Base-by-base conservation (phyloP, 2,329 filamentous ascomycete species). In the Apiospora sp. region DNA sequence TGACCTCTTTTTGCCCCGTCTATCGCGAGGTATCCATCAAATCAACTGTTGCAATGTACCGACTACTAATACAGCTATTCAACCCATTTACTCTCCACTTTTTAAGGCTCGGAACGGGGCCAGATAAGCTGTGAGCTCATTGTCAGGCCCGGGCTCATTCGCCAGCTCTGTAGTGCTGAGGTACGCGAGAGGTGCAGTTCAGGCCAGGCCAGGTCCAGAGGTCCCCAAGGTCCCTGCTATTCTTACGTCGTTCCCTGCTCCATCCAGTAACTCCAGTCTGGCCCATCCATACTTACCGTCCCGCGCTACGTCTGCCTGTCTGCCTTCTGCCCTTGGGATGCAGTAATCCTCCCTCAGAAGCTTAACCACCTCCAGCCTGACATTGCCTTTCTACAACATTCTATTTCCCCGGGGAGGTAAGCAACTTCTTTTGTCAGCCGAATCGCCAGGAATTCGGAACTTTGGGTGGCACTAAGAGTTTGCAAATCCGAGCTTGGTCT, bases 371-470 rank as follows among this genome's bases (percentile, higher is more conserved):
- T 61, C 54, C 54, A 61, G 30, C 30, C 54, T 13, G 30, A n/a
- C 54, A 41, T 41, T 64, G 30, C 22, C 58, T 22, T 64, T 64
- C 58, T 30, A 64, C 58, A 34, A 64, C 58, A 64, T 64, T 64
- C 58, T 64, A 64, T 64, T 64, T 64, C 58, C n/a, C 22, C 41
- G 30, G 58, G 34, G 34, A 34, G 58, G 34, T 64, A 64, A 64
- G 58, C 58, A 37, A n/a, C 58, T 64, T 64, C 34, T 64, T 64
- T 64, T 64, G 58, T 64, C 58, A 64, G 58, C 58, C 34, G 58
- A 64, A 41, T 41, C 58, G 58, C 58, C 58, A 64, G 58, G 41
- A 8, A 37, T n/a, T 12, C 34, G 58, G 22, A n/a, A 19, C 7
- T 22, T 64, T 37, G 54, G 58, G 58, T 41, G 58, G 22, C 58